A percentile compares a stretch with the other conserved stretches of the same genome.
These are phyloP conservation scores for Hanseniaspora jakobsenii DNA, from an alignment of 805 yeast species.

Conservation along the genomic window DNA sequence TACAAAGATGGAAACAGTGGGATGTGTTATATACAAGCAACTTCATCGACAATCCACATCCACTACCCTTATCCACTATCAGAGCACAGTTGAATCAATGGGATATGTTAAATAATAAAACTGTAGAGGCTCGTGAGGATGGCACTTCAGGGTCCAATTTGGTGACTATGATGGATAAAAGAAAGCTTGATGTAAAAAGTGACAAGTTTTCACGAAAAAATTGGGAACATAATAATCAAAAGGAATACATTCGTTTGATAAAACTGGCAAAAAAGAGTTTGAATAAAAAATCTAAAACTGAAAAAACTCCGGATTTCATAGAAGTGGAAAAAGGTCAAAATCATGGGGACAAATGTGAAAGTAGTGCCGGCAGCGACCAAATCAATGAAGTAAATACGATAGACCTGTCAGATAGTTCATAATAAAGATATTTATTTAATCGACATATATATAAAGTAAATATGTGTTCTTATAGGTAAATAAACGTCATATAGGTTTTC, in stretches of 20 bases:
- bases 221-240: constrained; percentile 34
- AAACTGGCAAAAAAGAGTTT: constrained; percentile 28
- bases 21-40: constrained; percentile 71
- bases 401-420: too few species aligned
- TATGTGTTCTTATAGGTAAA: too few species aligned
- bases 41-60: constrained; percentile 51
- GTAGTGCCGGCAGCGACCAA: too few species aligned
- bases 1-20: constrained; percentile 63
- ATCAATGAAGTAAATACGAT: too few species aligned
- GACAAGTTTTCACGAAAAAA: constrained; percentile 36
- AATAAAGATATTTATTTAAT: too few species aligned
- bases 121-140: neutral
- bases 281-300: neutral
- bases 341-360: too few species aligned
- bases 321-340: too few species aligned
- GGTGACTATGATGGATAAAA: constrained; percentile 15
- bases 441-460: too few species aligned
- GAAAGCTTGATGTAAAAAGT: constrained; percentile 29
- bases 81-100: constrained; percentile 49
- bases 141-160: neutral
- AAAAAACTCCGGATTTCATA: too few species aligned
- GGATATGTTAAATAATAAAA: constrained; percentile 38
- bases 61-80: constrained; percentile 45
- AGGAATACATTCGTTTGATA: constrained; percentile 32
- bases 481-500: too few species aligned